These are phyloP conservation scores for Paraphoma sp. DNA, from an alignment of 2,329 filamentous ascomycete genomes.

Conservation along the genomic window DNA sequence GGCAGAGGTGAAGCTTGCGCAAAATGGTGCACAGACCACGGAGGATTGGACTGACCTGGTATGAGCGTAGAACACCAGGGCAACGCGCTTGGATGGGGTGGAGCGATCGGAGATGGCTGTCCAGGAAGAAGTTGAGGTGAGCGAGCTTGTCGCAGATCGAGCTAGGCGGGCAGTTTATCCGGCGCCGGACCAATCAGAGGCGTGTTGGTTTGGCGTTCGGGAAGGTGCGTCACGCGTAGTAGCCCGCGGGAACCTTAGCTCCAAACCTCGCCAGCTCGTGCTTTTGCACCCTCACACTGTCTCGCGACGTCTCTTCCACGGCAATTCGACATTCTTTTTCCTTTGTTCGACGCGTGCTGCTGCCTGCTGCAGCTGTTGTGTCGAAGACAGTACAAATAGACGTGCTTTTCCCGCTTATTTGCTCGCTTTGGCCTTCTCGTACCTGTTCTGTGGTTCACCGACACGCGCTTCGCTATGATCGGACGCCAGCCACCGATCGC, in stretches of 20 bases:
- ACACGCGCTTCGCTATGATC: conserved; percentile 46
- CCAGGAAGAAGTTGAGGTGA: conserved; percentile 34
- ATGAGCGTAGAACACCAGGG: conserved; percentile 30
- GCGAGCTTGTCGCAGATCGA: conserved; percentile 18
- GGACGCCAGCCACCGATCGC: conserved; percentile 45
- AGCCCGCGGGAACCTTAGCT: conserved; percentile 19
- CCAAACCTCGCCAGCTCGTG: conserved; percentile 27
- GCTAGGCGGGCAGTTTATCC: conserved; percentile 23
- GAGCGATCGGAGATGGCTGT: conserved; percentile 27
- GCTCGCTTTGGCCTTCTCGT: conserved; percentile 6
- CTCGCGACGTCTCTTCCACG: conserved; percentile 18
- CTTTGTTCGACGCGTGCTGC: conserved; percentile 16
- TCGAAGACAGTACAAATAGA: conserved; percentile 5
- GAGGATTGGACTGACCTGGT: conserved; percentile 23
- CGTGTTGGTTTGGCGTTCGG: conserved; percentile 21
- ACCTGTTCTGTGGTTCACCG: conserved; percentile 24
- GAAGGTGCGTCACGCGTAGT: conserved; percentile 28
- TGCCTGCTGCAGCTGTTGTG: conserved; percentile 16
- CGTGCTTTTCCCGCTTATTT: conserved; percentile 9
- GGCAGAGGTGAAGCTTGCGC: conserved; percentile 15
- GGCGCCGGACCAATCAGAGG: conserved; percentile 30
- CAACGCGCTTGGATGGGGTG: conserved; percentile 37
- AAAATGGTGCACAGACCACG: conserved; percentile 29
- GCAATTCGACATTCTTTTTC: conserved; percentile 19
- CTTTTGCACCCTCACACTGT: conserved; percentile 13